Evolutionary conservation across 495 filamentous ascomycete species (phyloP), one percentile per base, ranked within the genome.

Genomic region (Rhizodiscina lignyota): DNA sequence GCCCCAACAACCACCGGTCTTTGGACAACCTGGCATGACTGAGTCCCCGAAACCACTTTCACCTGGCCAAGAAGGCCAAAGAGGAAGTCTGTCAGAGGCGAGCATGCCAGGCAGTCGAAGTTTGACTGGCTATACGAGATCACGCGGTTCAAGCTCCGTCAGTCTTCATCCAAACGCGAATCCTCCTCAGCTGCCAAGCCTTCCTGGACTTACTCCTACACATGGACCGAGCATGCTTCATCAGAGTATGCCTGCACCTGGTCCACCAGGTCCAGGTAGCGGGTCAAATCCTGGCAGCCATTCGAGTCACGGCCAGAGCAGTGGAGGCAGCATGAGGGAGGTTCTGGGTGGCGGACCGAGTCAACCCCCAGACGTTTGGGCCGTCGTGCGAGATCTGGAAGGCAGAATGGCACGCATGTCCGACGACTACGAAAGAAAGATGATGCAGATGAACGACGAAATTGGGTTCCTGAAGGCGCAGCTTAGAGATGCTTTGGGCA

Each of bases 1-100:
- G 13, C 8, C 8, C 13, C 24, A 27, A 6, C 30, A 32, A 18
- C 4, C 46, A 50, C 32, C 43, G 28, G 65, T 82, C 36, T 87
- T 79, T 52, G 64, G 74, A 12, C 73, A 81, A 39, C 63, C 59
- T 35, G 64, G 66, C 37, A 79, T 91, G 66, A 85, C 77, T 3
- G 85, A 93, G 50, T 87, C 79, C 43, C 83, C 84, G 0, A 87
- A 81, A 49, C 81, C 85, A 3, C 61, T 93, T 21, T 92, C 83
- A 22, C 85, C 85, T 3, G 72, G 69, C 44, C 70, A 70, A 27
- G 30, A 4, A 21, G 21, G 18, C 10, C 28, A 12, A 34, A 24
- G 19, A 6, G n/a, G 13, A n/a, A 29, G 18, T 33, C 37, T 8
- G 21, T 41, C 1, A 37, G 26, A 2, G 35, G 38, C 20, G 13